Conservation (phyloP, 2,329 filamentous ascomycete genomes). For the Ceratocystis smalleyi region DNA sequence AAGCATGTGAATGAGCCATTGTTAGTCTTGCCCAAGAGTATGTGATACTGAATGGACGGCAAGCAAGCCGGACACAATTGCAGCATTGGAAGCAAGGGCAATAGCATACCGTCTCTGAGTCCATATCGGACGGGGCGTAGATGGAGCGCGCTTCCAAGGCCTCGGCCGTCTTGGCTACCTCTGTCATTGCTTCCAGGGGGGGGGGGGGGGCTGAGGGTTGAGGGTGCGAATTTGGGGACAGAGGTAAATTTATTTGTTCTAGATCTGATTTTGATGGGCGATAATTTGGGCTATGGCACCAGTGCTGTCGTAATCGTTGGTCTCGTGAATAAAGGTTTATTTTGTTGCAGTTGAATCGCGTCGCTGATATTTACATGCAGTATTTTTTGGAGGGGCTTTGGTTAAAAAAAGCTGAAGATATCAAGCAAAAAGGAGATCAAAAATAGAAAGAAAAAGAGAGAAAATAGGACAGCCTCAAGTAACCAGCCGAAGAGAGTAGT, state of each 20-base stretch:
- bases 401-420: slow-evolving; percentile 1
- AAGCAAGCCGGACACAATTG: background rate
- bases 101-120: slow-evolving; percentile 10
- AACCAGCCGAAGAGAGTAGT: background rate
- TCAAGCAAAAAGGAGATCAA: slow-evolving; percentile 1
- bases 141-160: slow-evolving; percentile 7
- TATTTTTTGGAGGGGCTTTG: background rate
- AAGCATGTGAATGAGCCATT: background rate
- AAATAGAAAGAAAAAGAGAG: background rate
- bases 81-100: background rate
- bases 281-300: background rate
- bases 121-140: slow-evolving; percentile 14
- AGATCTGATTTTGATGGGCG: too few species aligned
- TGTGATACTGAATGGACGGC: background rate
- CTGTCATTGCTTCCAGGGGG: slow-evolving; percentile 3
- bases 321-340: slow-evolving; percentile 2
- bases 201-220: too few species aligned
- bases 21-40: slow-evolving; percentile 8
- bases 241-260: too few species aligned
- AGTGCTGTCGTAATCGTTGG: slow-evolving; percentile 3
- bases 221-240: background rate
- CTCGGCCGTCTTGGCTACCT: slow-evolving; percentile 11
- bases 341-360: background rate
- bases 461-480: slow-evolving; percentile 5
- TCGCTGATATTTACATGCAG: background rate